Percentiles rank a stretch among this genome's conserved stretches.
phyloP scores from a whole-genome alignment of 495 filamentous ascomycete species.

The Durotheca rogersii region DNA sequence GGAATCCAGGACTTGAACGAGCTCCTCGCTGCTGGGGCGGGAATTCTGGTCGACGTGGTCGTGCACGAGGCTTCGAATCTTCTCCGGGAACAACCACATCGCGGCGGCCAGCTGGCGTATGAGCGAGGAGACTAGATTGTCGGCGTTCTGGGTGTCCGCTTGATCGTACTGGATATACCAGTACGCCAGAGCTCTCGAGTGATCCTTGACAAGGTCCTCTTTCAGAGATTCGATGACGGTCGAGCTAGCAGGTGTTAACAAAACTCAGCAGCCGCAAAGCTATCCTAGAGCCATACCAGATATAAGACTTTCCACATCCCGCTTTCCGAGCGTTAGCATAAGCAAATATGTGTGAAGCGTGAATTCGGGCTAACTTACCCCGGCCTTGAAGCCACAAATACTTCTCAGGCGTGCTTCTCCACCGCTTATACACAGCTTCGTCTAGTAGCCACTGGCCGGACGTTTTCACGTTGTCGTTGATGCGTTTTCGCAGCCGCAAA shows the following conservation, averaged over 20 bases:
- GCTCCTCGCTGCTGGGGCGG: neutral
- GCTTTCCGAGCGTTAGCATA: neutral
- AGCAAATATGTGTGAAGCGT: neutral
- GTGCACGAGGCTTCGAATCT: neutral
- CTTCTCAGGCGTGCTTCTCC: neutral
- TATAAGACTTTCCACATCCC: neutral
- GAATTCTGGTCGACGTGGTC: neutral
- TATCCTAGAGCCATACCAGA: neutral
- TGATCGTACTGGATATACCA: neutral
- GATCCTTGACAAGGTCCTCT: neutral
- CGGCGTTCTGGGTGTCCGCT: neutral
- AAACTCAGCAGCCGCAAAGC: neutral
- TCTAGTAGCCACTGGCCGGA: neutral
- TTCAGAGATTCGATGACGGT: neutral
- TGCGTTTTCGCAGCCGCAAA: neutral
- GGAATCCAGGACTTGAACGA: neutral
- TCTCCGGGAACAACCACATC: neutral
- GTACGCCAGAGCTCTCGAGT: neutral
- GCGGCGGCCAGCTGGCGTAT: neutral
- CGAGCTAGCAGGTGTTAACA: neutral
- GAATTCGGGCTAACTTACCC: neutral
- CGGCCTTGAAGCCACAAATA: neutral
- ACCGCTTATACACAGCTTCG: neutral
- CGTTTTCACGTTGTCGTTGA: neutral
- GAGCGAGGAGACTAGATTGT: neutral